These are phyloP conservation scores for Fonsecaea erecta DNA, from an alignment of 2,329 filamentous ascomycete genomes.

Conservation along the genomic window DNA sequence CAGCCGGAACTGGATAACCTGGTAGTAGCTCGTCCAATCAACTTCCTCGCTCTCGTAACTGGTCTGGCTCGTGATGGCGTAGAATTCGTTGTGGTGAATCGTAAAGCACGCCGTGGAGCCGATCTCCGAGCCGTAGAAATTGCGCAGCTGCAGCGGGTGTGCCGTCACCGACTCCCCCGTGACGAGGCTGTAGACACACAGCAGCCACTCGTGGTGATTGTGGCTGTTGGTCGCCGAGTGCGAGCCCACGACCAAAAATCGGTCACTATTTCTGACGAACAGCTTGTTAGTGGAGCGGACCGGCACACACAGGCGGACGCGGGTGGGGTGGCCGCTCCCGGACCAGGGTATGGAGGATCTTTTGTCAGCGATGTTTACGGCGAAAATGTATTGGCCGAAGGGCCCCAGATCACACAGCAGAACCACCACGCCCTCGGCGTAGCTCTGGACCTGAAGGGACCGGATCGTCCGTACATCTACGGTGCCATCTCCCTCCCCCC, in stretches of 20 bases:
- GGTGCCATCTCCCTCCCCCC: neutral
- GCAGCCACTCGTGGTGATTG: slow-evolving; percentile 66
- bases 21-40: slow-evolving; percentile 72
- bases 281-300: slow-evolving; percentile 60
- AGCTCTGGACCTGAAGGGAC: slow-evolving; percentile 59
- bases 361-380: slow-evolving; percentile 50
- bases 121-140: slow-evolving; percentile 67
- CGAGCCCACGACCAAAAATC: slow-evolving; percentile 69
- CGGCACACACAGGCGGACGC: slow-evolving; percentile 49
- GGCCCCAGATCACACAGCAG: slow-evolving; percentile 59
- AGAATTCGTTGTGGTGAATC: slow-evolving; percentile 68
- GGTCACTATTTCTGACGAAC: slow-evolving; percentile 68
- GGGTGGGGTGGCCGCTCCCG: slow-evolving; percentile 25
- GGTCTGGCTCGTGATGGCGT: slow-evolving; percentile 70
- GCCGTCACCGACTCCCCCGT: slow-evolving; percentile 48
- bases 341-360: neutral
- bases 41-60: slow-evolving; percentile 66
- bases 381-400: slow-evolving; percentile 57
- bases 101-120: slow-evolving; percentile 73
- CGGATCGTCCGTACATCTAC: slow-evolving; percentile 40
- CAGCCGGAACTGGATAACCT: slow-evolving; percentile 67
- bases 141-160: slow-evolving; percentile 57
- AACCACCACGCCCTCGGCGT: slow-evolving; percentile 61
- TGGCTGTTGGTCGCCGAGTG: slow-evolving; percentile 60
- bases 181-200: slow-evolving; percentile 59